Conservation (phyloP, 2,329 filamentous ascomycete genomes). For the Coniochaeta hoffmannii region DNA sequence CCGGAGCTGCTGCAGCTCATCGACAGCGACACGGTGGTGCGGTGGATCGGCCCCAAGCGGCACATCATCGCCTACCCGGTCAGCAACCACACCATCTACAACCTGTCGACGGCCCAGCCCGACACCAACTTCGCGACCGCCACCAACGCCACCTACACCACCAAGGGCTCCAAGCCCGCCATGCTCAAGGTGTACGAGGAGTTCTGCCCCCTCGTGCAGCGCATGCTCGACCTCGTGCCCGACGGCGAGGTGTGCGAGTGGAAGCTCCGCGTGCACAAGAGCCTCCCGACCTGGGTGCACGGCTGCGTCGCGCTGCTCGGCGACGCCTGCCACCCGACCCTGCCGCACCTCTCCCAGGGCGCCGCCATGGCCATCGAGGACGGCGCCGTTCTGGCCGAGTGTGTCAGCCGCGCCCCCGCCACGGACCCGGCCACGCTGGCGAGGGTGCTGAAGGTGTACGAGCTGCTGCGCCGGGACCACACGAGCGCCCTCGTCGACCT, state of each 20-base stretch:
- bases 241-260: constrained; percentile 59
- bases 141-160: constrained; percentile 54
- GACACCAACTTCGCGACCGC: constrained; percentile 53
- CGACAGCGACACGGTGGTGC: constrained; percentile 57
- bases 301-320: constrained; percentile 51
- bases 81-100: constrained; percentile 57
- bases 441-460: constrained; percentile 46
- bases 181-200: constrained; percentile 56
- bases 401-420: constrained; percentile 30
- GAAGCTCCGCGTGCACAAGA: constrained; percentile 51
- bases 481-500: constrained; percentile 45
- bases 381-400: constrained; percentile 50
- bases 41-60: constrained; percentile 68
- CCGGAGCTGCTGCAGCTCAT: constrained; percentile 61
- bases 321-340: constrained; percentile 60
- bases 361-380: constrained; percentile 64
- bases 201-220: constrained; percentile 52
- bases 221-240: constrained; percentile 52
- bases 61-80: constrained; percentile 78
- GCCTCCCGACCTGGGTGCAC: constrained; percentile 50
- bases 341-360: constrained; percentile 60
- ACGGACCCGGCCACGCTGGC: constrained; percentile 29
- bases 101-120: constrained; percentile 55
- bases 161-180: constrained; percentile 49
- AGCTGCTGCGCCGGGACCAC: constrained; percentile 48